Evolutionary conservation across 495 filamentous ascomycete species (phyloP).

Genomic region (Lophiotrema nucula): DNA sequence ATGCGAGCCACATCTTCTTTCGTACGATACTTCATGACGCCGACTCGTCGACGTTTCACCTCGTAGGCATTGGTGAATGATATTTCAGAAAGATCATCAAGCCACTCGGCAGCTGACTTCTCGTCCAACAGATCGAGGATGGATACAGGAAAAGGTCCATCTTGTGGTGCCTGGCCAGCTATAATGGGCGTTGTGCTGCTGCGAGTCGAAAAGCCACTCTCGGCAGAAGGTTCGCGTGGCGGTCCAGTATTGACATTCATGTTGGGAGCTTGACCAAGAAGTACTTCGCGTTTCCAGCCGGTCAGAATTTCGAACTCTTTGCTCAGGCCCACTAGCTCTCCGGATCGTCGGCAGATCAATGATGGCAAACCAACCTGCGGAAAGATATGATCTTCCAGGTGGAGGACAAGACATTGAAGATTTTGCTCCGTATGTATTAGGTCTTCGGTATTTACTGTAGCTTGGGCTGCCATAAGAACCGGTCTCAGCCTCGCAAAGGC

Average conservation of each 20-base stretch:
- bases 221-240: constrained; percentile 35
- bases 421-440: constrained; percentile 97
- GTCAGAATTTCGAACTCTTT: constrained; percentile 94
- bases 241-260: constrained; percentile 77
- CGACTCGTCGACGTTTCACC: constrained; percentile 76
- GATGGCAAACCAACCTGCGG: constrained; percentile 77
- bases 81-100: constrained; percentile 88
- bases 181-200: constrained; percentile 47
- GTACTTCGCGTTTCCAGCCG: constrained; percentile 88
- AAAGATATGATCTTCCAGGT: constrained; percentile 80
- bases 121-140: constrained; percentile 91
- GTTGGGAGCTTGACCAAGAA: constrained; percentile 85
- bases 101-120: constrained; percentile 88
- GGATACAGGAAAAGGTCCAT: constrained; percentile 70
- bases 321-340: constrained; percentile 85
- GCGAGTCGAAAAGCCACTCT: constrained; percentile 33
- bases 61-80: constrained; percentile 88
- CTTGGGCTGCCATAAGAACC: constrained; percentile 84
- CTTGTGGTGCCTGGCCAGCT: constrained; percentile 21
- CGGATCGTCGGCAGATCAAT: constrained; percentile 85
- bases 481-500: constrained; percentile 86
- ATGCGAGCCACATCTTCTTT: constrained; percentile 57
- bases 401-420: constrained; percentile 86
- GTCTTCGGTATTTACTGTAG: constrained; percentile 77
- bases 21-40: constrained; percentile 85